These are phyloP conservation scores for Fusarium keratoplasticum DNA, from an alignment of 2,329 filamentous ascomycete species.

Conservation along the genomic window DNA sequence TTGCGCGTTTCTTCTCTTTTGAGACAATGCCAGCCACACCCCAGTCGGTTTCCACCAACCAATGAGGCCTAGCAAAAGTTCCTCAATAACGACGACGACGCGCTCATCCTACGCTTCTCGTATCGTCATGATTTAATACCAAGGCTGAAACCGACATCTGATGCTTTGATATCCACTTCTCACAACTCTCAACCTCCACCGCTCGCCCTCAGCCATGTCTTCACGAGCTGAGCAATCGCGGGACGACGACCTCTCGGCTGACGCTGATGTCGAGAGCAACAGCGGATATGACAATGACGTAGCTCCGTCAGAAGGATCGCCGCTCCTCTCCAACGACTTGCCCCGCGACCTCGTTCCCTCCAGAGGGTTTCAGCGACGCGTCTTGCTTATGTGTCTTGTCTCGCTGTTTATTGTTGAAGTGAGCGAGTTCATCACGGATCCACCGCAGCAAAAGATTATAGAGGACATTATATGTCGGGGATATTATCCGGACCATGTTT, in stretches of 20 bases:
- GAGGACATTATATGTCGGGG: constrained; percentile 66
- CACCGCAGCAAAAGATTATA: constrained; percentile 62
- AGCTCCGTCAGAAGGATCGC: constrained; percentile 28
- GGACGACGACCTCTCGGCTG: not conserved
- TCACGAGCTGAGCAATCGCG: not conserved
- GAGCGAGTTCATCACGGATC: constrained; percentile 51
- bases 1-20: constrained; percentile 21
- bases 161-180: not conserved
- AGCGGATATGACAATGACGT: constrained; percentile 6
- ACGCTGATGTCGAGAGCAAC: constrained; percentile 25
- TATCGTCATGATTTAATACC: constrained; percentile 11
- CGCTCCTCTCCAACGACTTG: constrained; percentile 37
- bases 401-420: constrained; percentile 58
- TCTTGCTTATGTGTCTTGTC: constrained; percentile 50
- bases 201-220: constrained; percentile 1
- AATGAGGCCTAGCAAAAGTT: constrained; percentile 28
- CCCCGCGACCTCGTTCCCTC: constrained; percentile 35
- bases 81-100: constrained; percentile 16
- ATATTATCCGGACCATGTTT: constrained; percentile 56
- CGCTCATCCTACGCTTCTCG: not conserved
- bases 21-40: constrained; percentile 16
- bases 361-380: constrained; percentile 44
- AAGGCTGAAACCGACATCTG: not conserved
- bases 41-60: constrained; percentile 17
- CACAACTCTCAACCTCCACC: not conserved